Conservation (phyloP, 192 early-diverging fungal genomes). For the Chytriomyces hyalinus region DNA sequence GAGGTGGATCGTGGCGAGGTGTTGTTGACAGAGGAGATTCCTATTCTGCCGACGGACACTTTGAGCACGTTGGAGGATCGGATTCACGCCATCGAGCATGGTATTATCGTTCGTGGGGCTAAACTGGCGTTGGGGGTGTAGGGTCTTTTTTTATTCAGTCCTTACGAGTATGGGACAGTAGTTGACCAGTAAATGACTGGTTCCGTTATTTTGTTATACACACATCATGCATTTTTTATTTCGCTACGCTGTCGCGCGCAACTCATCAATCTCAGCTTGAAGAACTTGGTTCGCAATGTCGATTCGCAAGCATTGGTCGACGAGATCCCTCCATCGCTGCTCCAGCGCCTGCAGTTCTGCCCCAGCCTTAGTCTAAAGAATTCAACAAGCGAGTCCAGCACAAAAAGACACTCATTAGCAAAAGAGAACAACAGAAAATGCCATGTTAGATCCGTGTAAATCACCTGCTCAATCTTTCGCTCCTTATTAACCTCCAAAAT, state of each 20-base stretch:
- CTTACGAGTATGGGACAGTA: not conserved
- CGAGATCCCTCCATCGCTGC: constrained; percentile 31
- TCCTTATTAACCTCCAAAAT: constrained; percentile 51
- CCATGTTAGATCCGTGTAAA: not conserved
- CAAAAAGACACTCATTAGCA: not conserved
- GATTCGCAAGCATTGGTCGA: constrained; percentile 37
- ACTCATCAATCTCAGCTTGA: constrained; percentile 42
- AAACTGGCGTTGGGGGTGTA: constrained; percentile 32
- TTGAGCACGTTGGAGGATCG: constrained; percentile 81
- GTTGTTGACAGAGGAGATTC: constrained; percentile 76
- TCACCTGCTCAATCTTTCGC: constrained; percentile 55
- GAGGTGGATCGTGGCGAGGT: constrained; percentile 96
- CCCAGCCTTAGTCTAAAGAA: constrained; percentile 34
- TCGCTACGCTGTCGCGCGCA: constrained; percentile 1
- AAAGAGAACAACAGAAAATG: not conserved
- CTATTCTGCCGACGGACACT: constrained; percentile 78
- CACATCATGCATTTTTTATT: constrained; percentile 4
- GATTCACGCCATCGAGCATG: constrained; percentile 91
- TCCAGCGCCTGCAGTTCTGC: constrained; percentile 34
- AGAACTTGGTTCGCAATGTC: constrained; percentile 42
- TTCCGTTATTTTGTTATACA: no score
- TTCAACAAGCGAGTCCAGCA: constrained; percentile 9
- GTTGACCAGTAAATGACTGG: not conserved
- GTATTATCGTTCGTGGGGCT: constrained; percentile 82
- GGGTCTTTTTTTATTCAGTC: not conserved